Base-by-base conservation (phyloP, 2,329 filamentous ascomycete species). In the Fragosphaeria purpurea region DNA sequence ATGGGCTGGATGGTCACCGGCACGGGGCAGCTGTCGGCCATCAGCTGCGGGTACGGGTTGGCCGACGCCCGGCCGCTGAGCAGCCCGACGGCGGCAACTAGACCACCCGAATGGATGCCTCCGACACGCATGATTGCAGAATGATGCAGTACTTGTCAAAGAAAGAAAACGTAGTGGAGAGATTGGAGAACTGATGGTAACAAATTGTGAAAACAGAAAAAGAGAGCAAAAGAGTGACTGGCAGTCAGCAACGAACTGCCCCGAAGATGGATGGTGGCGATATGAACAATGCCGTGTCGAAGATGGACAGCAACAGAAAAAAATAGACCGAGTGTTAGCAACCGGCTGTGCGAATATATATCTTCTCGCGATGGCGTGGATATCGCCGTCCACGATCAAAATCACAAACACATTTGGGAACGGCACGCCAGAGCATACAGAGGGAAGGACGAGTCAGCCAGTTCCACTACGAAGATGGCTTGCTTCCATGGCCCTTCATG, bases 1-100 rank as follows among this genome's bases (percentile, higher is more conserved):
- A 57, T 43, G 6, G 56, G 56, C 47, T 58, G 56, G 2, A 58
- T 30, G 1, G 44, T 50, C 4, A 53, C 51, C 4, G 54, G 52
- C 5, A 38, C 46, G 0, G 56, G 55, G 22, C 55, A 57, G 12
- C 34, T 31, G 3, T 53, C 50, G 4, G 47, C 41, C n/a, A 13
- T 9, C 11, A 53, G 41, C 38, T 48, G 44, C 12, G 46, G 44
- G 13, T 48, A 41, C 4, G 48, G 43, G 34, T 41, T 44, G 31
- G 46, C 50, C 9, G 45, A 5, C 10, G 55, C 50, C n/a, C 11
- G 22, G 41, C 46, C 41, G 22, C 42, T 35, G 40, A 56, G 30
- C 11, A 52, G 34, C 5, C 49, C 50, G 30, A 45, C 30, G 34
- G 46, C 44, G 31, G 51, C 51, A 7, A 53, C 22, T 22, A 31